Conservation (phyloP, 2,329 filamentous ascomycete species). For the Tolypocladium nubicola region DNA sequence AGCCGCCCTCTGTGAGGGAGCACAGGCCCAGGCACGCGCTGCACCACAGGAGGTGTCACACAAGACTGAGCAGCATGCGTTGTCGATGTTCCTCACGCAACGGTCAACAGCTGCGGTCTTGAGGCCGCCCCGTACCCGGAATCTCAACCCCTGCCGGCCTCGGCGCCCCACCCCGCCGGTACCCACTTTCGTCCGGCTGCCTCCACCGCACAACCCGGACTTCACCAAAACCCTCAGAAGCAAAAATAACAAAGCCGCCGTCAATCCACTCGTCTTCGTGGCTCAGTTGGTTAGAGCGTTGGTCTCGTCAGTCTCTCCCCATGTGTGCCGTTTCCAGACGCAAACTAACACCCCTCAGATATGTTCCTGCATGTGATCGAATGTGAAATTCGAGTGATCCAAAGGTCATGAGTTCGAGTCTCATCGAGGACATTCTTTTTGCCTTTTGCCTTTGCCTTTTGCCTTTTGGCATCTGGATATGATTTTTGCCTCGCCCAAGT, state of each 20-base stretch:
- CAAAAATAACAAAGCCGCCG: not conserved
- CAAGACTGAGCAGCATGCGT: not conserved
- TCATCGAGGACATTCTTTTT: conserved; percentile 28
- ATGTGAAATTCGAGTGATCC: conserved; percentile 19
- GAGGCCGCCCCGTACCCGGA: too few species aligned
- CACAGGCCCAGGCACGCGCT: not conserved
- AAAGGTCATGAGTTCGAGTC: conserved; percentile 41
- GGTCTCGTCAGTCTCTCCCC: conserved; percentile 4
- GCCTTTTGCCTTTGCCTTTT: too few species aligned
- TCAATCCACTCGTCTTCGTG: not conserved
- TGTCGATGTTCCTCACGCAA: too few species aligned
- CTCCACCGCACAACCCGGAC: not conserved
- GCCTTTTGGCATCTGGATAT: not conserved
- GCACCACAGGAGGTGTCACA: not conserved
- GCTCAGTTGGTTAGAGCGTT: not conserved
- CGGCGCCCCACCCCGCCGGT: too few species aligned
- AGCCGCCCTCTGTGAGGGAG: not conserved
- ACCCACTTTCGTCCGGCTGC: not conserved
- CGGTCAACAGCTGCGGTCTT: too few species aligned
- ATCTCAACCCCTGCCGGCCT: too few species aligned
- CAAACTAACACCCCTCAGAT: conserved; percentile 4
- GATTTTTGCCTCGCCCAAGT: not conserved
- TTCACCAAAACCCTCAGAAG: not conserved
- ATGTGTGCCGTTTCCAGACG: conserved; percentile 3
- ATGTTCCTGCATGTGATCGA: conserved; percentile 8